Base-by-base conservation (phyloP, 1,139 yeast species). In the Saccharomyces hybrid region DNA sequence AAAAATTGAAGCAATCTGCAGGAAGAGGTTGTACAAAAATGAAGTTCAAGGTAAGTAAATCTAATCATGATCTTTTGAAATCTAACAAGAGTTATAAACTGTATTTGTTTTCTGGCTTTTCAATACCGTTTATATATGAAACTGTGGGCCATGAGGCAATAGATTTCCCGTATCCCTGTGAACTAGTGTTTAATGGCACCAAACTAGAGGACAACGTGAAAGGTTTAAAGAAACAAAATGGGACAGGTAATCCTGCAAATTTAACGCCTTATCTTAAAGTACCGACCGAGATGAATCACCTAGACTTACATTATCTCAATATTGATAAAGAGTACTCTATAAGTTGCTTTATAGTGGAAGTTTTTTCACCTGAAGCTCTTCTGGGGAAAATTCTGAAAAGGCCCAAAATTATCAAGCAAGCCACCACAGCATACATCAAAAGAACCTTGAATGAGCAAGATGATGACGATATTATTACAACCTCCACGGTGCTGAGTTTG, bases 161-260 rank as follows among this genome's bases (percentile, higher is more conserved):
- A 4, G 78, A 76, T 59, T 84, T 77, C 58, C 89, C 91, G 0
- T 67, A 69, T 5, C 85, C 84, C 2, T 70, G 81, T 49, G 85
- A 81, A 61, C 68, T 84, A 3, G 73, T 71, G 50, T 73, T 81
- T 27, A 83, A 84, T 61, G 77, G 75, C 2, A 56, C 57, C 0
- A 71, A 70, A 46, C 59, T 82, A 4, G 74, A 75, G 34, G 82
- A 76, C 57, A 78, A 75, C 58, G 78, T 78, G 25, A 75, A 76
- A 61, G 88, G 88, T 1, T 71, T 84, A 32, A 83, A 83, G 64
- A 79, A 80, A 48, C 78, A 75, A 56, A 75, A 76, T 0, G 87
- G 87, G 0, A 80, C 89, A 0, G 81, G 84, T 1, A 75, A 78
- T 52, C 88, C 88, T 0, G 82, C 82, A 0, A 81, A 83, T 62